A percentile compares a stretch with the other conserved stretches of the same genome.
Conservation (phyloP, 805 yeast species). For the Schwanniomyces polymorphus region DNA sequence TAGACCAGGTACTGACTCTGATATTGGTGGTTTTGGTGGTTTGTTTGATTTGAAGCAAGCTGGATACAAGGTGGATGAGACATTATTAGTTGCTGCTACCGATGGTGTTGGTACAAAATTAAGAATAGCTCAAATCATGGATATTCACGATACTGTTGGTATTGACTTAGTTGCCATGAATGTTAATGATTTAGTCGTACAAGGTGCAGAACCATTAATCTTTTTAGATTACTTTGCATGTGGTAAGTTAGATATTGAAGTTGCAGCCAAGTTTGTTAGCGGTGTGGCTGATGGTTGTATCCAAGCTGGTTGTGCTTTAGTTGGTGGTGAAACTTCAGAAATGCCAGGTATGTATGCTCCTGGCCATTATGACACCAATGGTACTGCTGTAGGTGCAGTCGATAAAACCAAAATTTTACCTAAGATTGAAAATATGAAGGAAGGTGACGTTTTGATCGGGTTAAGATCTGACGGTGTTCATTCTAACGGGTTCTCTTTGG, state of each 20-base stretch:
- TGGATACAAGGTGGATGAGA: conserved; percentile 77
- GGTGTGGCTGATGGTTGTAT: conserved; percentile 98
- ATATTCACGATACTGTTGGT: conserved; percentile 96
- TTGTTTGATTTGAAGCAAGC: conserved; percentile 86
- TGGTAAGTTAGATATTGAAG: conserved; percentile 79
- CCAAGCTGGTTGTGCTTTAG: conserved; percentile 93
- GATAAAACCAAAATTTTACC: conserved; percentile 75
- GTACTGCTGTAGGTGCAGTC: conserved; percentile 98
- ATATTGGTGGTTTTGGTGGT: conserved; percentile 99
- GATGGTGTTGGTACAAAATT: conserved; percentile 99
- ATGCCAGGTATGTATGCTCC: conserved; percentile 99
- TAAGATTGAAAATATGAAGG: conserved; percentile 59
- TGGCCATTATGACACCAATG: conserved; percentile 96
- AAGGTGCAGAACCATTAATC: conserved; percentile 97
- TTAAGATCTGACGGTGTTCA: conserved; percentile 90
- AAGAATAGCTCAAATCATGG: conserved; percentile 86
- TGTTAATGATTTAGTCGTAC: conserved; percentile 95
- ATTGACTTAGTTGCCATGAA: conserved; percentile 99
- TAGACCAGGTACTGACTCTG: conserved; percentile 96
- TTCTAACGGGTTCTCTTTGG: conserved; percentile 94
- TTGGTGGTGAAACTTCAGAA: conserved; percentile 98
- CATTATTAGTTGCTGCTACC: conserved; percentile 93
- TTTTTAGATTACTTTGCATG: conserved; percentile 97
- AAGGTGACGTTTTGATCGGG: conserved; percentile 84
- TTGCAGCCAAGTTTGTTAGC: conserved; percentile 84